Percentiles rank a stretch among this genome's conserved stretches.
Evolutionary conservation across 495 filamentous ascomycete species (phyloP).

Genomic region (Neurospora sublineolata): DNA sequence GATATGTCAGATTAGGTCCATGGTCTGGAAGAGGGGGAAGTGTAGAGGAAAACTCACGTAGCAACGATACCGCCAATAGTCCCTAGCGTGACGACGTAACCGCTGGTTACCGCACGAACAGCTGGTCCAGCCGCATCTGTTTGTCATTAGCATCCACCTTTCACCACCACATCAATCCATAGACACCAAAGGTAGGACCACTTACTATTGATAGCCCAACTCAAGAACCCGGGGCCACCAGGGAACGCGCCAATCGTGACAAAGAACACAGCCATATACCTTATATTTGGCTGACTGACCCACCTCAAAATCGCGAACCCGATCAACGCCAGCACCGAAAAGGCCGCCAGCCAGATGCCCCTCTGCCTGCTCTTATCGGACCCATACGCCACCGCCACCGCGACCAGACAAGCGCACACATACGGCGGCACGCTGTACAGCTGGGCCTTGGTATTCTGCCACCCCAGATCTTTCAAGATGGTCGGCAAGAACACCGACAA

Average conservation of each 20-base stretch:
- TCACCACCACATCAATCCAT: background rate
- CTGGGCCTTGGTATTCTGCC: constrained; percentile 31
- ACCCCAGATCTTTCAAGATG: constrained; percentile 37
- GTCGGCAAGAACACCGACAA: constrained; percentile 42
- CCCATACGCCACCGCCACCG: constrained; percentile 44
- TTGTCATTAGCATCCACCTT: background rate
- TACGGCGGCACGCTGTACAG: constrained; percentile 44
- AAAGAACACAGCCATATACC: constrained; percentile 36
- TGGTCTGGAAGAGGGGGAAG: background rate
- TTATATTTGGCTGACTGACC: constrained; percentile 14
- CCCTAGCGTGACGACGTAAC: constrained; percentile 43
- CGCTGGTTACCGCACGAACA: constrained; percentile 43
- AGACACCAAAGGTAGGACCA: background rate
- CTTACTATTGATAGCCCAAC: constrained; percentile 44
- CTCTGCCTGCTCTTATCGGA: constrained; percentile 49
- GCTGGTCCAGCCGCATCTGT: constrained; percentile 40
- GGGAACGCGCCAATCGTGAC: constrained; percentile 41
- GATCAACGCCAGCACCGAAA: constrained; percentile 32
- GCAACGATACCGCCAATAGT: constrained; percentile 47
- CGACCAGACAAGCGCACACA: constrained; percentile 39
- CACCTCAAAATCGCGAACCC: constrained; percentile 29
- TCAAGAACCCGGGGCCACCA: constrained; percentile 43
- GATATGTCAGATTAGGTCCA: background rate
- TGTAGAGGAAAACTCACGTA: constrained; percentile 20
- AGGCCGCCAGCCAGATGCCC: constrained; percentile 45